Conservation (phyloP, 306 rosid genomes). For the Citrullus mucosospermus region DNA sequence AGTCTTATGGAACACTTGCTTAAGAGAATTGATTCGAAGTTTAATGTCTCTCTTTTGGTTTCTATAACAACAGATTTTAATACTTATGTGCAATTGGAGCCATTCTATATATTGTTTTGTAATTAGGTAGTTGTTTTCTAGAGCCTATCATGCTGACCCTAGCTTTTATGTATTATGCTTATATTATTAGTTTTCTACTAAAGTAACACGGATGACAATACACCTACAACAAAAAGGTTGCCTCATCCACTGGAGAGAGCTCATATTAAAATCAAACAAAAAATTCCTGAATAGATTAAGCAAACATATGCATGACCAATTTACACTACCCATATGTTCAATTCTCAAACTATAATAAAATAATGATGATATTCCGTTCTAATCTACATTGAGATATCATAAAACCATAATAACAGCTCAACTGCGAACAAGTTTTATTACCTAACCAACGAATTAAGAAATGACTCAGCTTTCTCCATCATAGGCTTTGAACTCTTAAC, state of each 20-base stretch:
- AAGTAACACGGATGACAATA: not conserved
- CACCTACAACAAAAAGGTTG: not conserved
- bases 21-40: not conserved
- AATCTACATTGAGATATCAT: not conserved
- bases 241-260: not conserved
- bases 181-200: not conserved
- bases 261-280: not conserved
- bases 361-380: not conserved
- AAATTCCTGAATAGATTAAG: not conserved
- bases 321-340: not conserved
- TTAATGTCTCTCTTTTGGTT: not conserved
- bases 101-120: not conserved
- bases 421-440: constrained; percentile 13
- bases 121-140: not conserved
- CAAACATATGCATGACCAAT: not conserved
- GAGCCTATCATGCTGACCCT: not conserved
- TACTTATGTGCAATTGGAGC: not conserved
- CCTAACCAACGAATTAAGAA: constrained; percentile 52
- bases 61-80: not conserved
- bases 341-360: not conserved
- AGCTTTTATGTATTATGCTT: not conserved
- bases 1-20: not conserved
- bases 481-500: constrained; percentile 32
- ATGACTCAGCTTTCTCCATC: constrained; percentile 36
- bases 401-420: not conserved